Conservation (phyloP, 192 early-diverging fungal species). For the Coemansia sp. region DNA sequence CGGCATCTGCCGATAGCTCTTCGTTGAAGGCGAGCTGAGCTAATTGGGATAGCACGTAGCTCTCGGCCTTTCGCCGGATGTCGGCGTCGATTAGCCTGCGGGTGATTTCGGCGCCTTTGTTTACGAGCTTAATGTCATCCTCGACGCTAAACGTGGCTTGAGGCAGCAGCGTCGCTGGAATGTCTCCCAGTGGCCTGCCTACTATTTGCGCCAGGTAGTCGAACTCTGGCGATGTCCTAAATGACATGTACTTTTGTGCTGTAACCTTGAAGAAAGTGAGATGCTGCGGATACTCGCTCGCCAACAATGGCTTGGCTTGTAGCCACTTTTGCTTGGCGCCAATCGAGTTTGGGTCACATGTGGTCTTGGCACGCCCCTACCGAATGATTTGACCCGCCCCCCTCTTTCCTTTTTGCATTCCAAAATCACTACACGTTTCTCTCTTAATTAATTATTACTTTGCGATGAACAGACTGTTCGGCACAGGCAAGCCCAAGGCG, state of each 20-base stretch:
- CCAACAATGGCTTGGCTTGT: not conserved
- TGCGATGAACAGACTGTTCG: constrained; percentile 90
- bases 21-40: constrained; percentile 3
- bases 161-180: constrained; percentile 25
- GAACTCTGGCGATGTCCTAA: constrained; percentile 1
- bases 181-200: constrained; percentile 10
- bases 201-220: constrained; percentile 1
- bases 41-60: constrained; percentile 19
- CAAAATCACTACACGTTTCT: not conserved
- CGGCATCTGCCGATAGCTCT: not conserved
- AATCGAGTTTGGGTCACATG: not conserved
- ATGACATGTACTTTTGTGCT: not conserved
- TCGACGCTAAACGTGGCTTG: not conserved
- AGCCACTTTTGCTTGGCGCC: not conserved
- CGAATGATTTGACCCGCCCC: not conserved
- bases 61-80: constrained; percentile 8
- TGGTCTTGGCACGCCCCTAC: not conserved
- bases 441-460: not conserved
- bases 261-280: not conserved
- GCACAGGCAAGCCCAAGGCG: constrained; percentile 74
- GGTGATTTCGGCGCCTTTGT: constrained; percentile 14
- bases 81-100: constrained; percentile 7
- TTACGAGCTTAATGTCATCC: constrained; percentile 13
- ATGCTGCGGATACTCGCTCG: not conserved
- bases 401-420: not conserved